phyloP scores from a whole-genome alignment of 345 rosid genomes.

The Streptanthus diversifolius region DNA sequence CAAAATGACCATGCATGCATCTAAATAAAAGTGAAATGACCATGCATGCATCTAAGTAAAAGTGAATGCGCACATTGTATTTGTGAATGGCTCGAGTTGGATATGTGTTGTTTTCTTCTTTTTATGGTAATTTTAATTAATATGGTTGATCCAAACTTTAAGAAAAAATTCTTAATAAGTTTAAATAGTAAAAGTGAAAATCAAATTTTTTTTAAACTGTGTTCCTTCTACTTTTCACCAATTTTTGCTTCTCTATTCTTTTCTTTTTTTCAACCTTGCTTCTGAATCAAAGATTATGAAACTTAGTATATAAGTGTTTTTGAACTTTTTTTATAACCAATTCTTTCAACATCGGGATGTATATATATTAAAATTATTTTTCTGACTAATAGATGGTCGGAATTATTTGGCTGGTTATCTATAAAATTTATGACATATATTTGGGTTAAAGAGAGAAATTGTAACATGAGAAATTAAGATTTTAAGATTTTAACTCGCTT shows the following conservation, averaged over 20 bases:
- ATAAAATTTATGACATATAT: no score
- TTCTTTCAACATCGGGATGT: neutral
- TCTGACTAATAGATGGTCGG: neutral
- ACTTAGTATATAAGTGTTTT: neutral
- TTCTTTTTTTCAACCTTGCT: no score
- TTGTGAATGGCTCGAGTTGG: neutral
- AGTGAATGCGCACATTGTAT: neutral
- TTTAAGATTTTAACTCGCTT: no score
- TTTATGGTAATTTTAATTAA: neutral
- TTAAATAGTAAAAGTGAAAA: neutral
- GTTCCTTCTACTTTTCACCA: neutral
- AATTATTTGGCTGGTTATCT: no score
- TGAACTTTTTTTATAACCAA: neutral
- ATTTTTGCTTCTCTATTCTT: neutral
- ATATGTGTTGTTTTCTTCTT: neutral
- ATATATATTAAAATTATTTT: neutral
- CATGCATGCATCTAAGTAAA: neutral
- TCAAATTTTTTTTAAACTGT: neutral
- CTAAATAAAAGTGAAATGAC: neutral
- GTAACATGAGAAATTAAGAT: no score
- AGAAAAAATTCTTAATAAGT: neutral
- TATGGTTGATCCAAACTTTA: neutral
- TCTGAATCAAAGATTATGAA: conserved; percentile 1
- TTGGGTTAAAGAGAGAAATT: no score
- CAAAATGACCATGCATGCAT: neutral